Conservation (phyloP, 768 basidiomycete genomes). For the Filobasidium wieringae region DNA sequence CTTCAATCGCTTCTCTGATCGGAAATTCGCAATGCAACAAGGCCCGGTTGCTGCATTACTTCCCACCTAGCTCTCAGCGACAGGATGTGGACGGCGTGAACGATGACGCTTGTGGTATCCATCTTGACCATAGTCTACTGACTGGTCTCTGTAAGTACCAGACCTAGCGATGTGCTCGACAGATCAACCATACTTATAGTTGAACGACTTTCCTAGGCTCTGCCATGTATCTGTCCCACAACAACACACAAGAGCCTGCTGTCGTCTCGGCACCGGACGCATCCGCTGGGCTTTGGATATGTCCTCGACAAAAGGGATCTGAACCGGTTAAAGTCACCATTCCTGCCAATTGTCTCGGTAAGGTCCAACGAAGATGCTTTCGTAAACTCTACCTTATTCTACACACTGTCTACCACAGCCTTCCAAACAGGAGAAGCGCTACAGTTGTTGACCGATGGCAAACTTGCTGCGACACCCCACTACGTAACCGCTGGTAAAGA, state of each 20-base stretch:
- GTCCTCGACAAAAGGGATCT: slow-evolving; percentile 55
- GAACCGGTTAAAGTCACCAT: slow-evolving; percentile 72
- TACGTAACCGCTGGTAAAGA: slow-evolving; percentile 66
- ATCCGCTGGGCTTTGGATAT: slow-evolving; percentile 79
- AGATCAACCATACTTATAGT: too few species aligned
- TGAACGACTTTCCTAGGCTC: slow-evolving; percentile 19
- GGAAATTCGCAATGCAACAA: slow-evolving; percentile 69
- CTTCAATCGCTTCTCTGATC: slow-evolving; percentile 54
- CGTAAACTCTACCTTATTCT: too few species aligned
- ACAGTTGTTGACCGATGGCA: slow-evolving; percentile 69
- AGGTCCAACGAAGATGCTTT: background rate
- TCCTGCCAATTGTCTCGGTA: slow-evolving; percentile 45
- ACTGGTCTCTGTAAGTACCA: slow-evolving; percentile 71
- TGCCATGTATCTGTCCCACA: slow-evolving; percentile 69
- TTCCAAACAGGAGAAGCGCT: slow-evolving; percentile 97
- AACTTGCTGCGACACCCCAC: slow-evolving; percentile 82
- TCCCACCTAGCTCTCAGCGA: slow-evolving; percentile 46
- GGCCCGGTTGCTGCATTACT: slow-evolving; percentile 91
- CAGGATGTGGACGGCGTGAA: slow-evolving; percentile 31
- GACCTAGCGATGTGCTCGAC: background rate
- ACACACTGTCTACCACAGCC: slow-evolving; percentile 44
- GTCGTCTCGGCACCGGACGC: slow-evolving; percentile 58
- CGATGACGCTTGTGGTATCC: slow-evolving; percentile 91
- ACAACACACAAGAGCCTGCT: slow-evolving; percentile 40
- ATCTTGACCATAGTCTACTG: slow-evolving; percentile 68